Percentiles rank a stretch among this genome's conserved stretches.
These are phyloP conservation scores for Aspergillus thermomutatus DNA, from an alignment of 2,329 filamentous ascomycete species.

Conservation along the genomic window DNA sequence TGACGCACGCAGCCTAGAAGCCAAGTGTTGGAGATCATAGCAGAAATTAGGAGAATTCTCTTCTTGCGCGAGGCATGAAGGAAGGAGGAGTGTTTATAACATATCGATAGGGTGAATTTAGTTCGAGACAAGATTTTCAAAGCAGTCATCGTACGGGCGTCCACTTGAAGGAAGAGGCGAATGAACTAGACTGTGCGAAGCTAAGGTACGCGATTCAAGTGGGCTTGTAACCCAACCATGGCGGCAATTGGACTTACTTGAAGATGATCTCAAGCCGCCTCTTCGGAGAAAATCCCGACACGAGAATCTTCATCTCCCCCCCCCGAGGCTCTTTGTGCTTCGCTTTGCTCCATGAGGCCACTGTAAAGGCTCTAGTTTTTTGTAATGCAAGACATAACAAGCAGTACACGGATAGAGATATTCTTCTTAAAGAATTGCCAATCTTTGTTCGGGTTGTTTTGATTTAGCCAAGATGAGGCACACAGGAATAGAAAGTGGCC, in stretches of 20 bases:
- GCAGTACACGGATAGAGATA: neutral
- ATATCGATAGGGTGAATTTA: neutral
- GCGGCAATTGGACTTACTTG: neutral
- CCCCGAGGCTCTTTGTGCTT: neutral
- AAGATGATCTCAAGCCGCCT: neutral
- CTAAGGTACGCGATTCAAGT: neutral
- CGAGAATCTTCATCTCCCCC: neutral
- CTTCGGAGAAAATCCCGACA: neutral
- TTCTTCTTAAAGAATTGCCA: neutral
- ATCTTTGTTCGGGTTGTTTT: neutral
- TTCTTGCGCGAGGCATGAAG: neutral
- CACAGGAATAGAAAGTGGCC: neutral
- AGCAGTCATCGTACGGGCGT: neutral
- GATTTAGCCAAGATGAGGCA: neutral
- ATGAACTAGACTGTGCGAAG: neutral
- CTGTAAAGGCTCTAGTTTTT: neutral
- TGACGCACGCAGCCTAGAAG: neutral
- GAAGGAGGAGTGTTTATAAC: neutral
- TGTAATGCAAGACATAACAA: neutral
- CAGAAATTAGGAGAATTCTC: neutral
- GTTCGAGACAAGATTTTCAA: neutral
- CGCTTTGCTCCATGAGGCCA: neutral
- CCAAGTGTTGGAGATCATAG: neutral
- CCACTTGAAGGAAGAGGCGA: neutral
- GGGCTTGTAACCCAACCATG: neutral